Evolutionary conservation across 805 yeast genomes (phyloP).

Genomic region (Dipodascus albidus): DNA sequence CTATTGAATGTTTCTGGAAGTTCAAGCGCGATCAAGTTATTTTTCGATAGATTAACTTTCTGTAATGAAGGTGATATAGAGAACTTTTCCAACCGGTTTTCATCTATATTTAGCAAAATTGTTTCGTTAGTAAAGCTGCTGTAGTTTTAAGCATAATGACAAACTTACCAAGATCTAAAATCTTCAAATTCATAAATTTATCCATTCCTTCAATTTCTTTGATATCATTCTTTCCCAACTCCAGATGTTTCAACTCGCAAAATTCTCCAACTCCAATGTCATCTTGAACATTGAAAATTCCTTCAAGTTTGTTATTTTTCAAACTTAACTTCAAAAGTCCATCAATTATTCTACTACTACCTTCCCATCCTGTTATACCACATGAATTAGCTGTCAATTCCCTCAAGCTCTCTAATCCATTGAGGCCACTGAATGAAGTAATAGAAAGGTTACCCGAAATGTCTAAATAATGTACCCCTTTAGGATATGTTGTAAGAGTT

Average conservation of each 20-base stretch:
- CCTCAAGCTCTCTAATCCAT: slow-evolving; percentile 25
- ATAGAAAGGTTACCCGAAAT: slow-evolving; percentile 34
- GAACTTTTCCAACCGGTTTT: slow-evolving; percentile 15
- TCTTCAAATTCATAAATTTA: slow-evolving; percentile 20
- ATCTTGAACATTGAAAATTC: slow-evolving; percentile 19
- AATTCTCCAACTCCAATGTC: slow-evolving; percentile 30
- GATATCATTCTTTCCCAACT: background rate
- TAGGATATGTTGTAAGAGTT: slow-evolving; percentile 29
- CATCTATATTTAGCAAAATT: too few species aligned
- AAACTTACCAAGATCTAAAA: slow-evolving; percentile 18
- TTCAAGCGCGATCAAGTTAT: slow-evolving; percentile 28
- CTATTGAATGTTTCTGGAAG: slow-evolving; percentile 23
- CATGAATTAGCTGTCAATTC: slow-evolving; percentile 19
- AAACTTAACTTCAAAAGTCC: slow-evolving; percentile 19
- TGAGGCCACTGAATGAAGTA: slow-evolving; percentile 30
- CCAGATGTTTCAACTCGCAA: slow-evolving; percentile 22
- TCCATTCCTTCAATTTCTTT: background rate
- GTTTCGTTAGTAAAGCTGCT: slow-evolving; percentile 28
- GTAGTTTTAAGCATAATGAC: slow-evolving; percentile 31
- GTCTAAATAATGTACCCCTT: slow-evolving; percentile 25
- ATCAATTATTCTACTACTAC: slow-evolving; percentile 14
- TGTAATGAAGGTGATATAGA: slow-evolving; percentile 14
- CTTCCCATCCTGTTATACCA: slow-evolving; percentile 13
- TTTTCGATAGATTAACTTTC: slow-evolving; percentile 11
- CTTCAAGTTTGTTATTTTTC: slow-evolving; percentile 11